These are phyloP conservation scores for Xerocomellus amylosporus DNA, from an alignment of 768 basidiomycete genomes.

Conservation along the genomic window DNA sequence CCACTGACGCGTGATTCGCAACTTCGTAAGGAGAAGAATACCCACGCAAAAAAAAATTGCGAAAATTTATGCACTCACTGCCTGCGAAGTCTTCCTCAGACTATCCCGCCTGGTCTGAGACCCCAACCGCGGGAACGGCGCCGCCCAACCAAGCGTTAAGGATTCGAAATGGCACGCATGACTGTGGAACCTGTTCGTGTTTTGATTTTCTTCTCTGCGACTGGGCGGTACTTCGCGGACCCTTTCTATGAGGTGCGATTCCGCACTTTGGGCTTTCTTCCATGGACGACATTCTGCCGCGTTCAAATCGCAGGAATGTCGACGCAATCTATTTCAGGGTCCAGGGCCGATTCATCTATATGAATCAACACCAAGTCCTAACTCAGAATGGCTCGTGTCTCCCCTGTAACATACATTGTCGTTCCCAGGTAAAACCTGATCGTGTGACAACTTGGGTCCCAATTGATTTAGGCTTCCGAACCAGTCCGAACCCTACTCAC, in stretches of 20 bases:
- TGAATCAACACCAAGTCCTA: neutral
- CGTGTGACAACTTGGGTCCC: neutral
- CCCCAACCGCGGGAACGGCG: neutral
- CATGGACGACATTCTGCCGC: too few species aligned
- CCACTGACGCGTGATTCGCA: neutral
- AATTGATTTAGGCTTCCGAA: neutral
- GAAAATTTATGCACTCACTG: neutral
- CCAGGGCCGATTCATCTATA: neutral
- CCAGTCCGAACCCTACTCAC: neutral
- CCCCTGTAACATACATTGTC: neutral
- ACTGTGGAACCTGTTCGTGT: neutral
- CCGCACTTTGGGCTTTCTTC: neutral
- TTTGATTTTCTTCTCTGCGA: neutral
- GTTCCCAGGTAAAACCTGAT: slow-evolving; percentile 3
- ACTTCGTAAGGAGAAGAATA: neutral
- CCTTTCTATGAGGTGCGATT: neutral
- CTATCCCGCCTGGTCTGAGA: neutral
- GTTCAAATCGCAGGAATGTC: neutral
- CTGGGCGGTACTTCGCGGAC: neutral
- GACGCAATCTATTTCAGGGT: neutral
- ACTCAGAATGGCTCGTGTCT: neutral
- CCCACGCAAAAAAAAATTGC: too few species aligned
- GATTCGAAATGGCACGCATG: neutral
- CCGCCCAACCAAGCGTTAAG: neutral
- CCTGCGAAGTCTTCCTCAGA: neutral